Conservation (phyloP, 2,329 filamentous ascomycete species). For the Pseudocercospora cruenta region DNA sequence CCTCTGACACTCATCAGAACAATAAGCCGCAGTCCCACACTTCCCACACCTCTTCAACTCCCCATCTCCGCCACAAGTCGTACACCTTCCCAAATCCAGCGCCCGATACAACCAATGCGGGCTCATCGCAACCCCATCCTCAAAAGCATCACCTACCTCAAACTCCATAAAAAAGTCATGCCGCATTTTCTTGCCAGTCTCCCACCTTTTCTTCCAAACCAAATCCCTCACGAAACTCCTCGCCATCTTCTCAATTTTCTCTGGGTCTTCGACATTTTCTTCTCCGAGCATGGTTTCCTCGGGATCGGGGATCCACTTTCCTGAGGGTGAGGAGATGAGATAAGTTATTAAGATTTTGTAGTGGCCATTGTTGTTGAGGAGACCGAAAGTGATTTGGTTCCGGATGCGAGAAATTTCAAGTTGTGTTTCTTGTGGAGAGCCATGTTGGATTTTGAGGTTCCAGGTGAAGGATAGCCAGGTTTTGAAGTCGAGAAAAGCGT, state of each 20-base stretch:
- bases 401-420: constrained; percentile 30
- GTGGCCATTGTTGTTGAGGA: constrained; percentile 19
- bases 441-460: constrained; percentile 16
- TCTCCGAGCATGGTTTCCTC: constrained; percentile 32
- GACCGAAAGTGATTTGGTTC: constrained; percentile 27
- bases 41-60: constrained; percentile 24
- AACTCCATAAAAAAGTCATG: constrained; percentile 29
- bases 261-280: constrained; percentile 27
- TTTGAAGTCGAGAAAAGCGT: constrained; percentile 25
- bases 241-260: constrained; percentile 16
- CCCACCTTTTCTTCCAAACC: constrained; percentile 22
- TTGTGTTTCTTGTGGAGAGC: constrained; percentile 9
- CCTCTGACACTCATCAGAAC: constrained; percentile 24
- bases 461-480: constrained; percentile 32
- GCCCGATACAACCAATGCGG: constrained; percentile 29
- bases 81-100: constrained; percentile 21
- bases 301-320: constrained; percentile 22
- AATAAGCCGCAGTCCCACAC: constrained; percentile 32
- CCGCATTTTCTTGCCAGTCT: constrained; percentile 21
- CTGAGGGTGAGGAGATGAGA: constrained; percentile 7
- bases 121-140: constrained; percentile 27
- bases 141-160: constrained; percentile 24
- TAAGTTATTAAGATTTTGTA: constrained; percentile 28
- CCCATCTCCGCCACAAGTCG: constrained; percentile 15
- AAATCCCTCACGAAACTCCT: constrained; percentile 18